These are phyloP conservation scores for Ophiostoma novo-ulmi DNA, from an alignment of 2,329 filamentous ascomycete genomes.

Conservation along the genomic window DNA sequence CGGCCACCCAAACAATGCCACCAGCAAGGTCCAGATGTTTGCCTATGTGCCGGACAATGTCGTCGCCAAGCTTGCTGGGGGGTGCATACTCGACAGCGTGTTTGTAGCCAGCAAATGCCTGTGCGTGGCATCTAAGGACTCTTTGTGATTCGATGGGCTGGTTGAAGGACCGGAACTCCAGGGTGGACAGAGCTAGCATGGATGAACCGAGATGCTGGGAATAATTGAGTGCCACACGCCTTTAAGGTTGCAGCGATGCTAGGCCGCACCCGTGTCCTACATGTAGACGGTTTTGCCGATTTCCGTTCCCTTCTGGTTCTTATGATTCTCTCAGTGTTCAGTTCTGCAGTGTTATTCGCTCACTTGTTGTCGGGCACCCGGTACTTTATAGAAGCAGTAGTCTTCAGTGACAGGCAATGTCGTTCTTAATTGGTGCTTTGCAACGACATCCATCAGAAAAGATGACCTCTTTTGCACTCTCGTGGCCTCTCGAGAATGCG, in stretches of 20 bases:
- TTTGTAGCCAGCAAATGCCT: background rate
- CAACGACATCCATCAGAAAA: background rate
- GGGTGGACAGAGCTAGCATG: background rate
- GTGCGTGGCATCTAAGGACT: background rate
- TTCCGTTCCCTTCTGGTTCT: background rate
- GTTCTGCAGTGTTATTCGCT: too few relatives aligned
- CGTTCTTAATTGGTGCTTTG: background rate
- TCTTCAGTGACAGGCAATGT: too few relatives aligned
- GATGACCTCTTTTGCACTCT: background rate
- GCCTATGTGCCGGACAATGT: slow-evolving; percentile 38
- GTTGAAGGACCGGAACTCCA: background rate
- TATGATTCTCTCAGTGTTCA: too few relatives aligned
- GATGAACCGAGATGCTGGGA: background rate
- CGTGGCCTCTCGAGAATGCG: background rate
- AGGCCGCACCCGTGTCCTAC: background rate
- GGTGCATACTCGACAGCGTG: background rate
- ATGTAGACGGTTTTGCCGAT: background rate
- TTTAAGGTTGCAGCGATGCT: background rate
- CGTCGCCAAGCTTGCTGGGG: slow-evolving; percentile 29
- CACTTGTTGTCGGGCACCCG: too few relatives aligned
- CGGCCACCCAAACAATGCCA: slow-evolving; percentile 37
- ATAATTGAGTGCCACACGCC: background rate
- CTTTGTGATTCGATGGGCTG: background rate
- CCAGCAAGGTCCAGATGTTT: slow-evolving; percentile 37
- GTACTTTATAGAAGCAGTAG: background rate